Percentiles rank a stretch among this genome's conserved stretches.
These are phyloP conservation scores for Apiospora koreana DNA, from an alignment of 2,329 filamentous ascomycete genomes.

Conservation along the genomic window DNA sequence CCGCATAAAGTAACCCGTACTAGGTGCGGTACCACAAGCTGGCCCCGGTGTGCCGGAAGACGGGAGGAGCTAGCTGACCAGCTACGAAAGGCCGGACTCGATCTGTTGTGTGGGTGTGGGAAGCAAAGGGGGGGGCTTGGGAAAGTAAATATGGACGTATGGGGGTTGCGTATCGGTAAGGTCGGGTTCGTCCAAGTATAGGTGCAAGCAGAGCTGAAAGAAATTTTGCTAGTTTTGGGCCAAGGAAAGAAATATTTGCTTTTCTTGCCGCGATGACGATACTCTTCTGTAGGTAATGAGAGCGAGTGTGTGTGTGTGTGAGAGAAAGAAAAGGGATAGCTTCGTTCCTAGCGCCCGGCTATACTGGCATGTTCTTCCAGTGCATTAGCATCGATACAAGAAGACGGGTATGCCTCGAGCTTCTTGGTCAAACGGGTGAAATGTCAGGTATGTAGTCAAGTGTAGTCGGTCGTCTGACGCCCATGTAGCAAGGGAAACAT, in stretches of 20 bases:
- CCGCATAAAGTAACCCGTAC: slow-evolving; percentile 13
- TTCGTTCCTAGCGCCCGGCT: slow-evolving; percentile 4
- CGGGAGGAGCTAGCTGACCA: slow-evolving; percentile 4
- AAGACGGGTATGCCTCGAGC: not conserved
- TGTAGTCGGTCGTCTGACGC: not conserved
- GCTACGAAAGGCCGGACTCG: not conserved
- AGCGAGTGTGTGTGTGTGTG: not conserved
- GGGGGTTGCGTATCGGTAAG: not conserved
- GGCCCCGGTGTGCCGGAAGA: slow-evolving; percentile 6
- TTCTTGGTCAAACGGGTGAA: not conserved
- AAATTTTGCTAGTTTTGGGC: not conserved
- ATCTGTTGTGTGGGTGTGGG: not conserved
- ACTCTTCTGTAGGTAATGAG: not conserved
- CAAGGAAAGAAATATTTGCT: not conserved
- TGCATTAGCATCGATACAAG: not conserved
- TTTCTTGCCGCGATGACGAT: not conserved
- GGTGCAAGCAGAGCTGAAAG: not conserved
- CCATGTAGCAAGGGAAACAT: not conserved
- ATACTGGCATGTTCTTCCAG: not conserved
- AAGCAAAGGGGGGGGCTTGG: not conserved
- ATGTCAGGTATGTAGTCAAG: not conserved
- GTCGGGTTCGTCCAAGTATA: not conserved
- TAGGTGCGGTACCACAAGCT: not conserved
- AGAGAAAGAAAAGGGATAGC: not conserved
- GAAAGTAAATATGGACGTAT: not conserved